These are phyloP conservation scores for Pseudogymnoascus pannorum DNA, from an alignment of 2,329 filamentous ascomycete species.

Conservation along the genomic window DNA sequence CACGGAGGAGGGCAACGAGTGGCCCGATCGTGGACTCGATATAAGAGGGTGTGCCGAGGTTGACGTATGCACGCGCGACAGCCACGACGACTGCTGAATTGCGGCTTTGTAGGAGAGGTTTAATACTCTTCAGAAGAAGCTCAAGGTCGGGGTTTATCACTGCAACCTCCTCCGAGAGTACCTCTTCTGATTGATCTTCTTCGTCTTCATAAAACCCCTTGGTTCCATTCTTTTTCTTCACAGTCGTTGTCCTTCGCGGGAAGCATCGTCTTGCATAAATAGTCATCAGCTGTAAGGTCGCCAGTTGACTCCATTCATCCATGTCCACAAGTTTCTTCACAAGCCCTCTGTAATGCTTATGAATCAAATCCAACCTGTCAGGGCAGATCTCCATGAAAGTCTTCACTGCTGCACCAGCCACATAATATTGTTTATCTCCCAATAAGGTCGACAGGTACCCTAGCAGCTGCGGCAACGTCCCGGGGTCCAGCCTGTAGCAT, in stretches of 20 bases:
- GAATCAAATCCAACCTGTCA: slow-evolving; percentile 77
- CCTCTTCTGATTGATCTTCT: slow-evolving; percentile 36
- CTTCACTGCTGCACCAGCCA: slow-evolving; percentile 86
- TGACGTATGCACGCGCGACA: slow-evolving; percentile 75
- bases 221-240: slow-evolving; percentile 44
- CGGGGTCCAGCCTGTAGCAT: slow-evolving; percentile 85
- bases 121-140: slow-evolving; percentile 70
- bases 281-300: slow-evolving; percentile 73
- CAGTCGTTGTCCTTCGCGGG: slow-evolving; percentile 56
- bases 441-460: slow-evolving; percentile 74
- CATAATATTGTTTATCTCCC: slow-evolving; percentile 90
- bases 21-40: slow-evolving; percentile 72
- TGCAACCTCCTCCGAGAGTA: slow-evolving; percentile 42
- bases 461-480: slow-evolving; percentile 73
- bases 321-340: slow-evolving; percentile 93
- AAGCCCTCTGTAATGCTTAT: slow-evolving; percentile 78
- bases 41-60: slow-evolving; percentile 73
- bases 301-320: slow-evolving; percentile 96
- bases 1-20: slow-evolving; percentile 75
- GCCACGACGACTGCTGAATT: slow-evolving; percentile 90
- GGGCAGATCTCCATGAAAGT: slow-evolving; percentile 88
- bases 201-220: slow-evolving; percentile 79
- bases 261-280: slow-evolving; percentile 84
- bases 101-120: slow-evolving; percentile 80
- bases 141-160: slow-evolving; percentile 75